Percentiles rank a stretch among this genome's conserved stretches.
Conservation (phyloP, 2,329 filamentous ascomycete genomes). For the Colletotrichum lentis region DNA sequence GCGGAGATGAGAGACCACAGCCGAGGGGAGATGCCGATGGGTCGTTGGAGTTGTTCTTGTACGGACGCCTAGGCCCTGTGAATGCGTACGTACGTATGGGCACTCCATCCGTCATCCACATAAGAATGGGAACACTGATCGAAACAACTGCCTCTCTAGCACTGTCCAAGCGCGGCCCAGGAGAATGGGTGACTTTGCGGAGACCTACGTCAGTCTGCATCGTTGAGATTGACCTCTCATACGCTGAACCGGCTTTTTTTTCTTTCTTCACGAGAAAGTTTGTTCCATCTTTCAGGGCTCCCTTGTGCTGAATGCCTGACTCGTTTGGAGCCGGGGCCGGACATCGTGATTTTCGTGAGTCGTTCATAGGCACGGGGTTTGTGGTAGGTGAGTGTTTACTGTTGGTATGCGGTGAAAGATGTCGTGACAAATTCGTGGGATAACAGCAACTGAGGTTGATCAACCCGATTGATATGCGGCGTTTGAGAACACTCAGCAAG, state of each 20-base stretch:
- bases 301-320: conserved; percentile 13
- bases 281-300: neutral
- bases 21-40: neutral
- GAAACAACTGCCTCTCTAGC: conserved; percentile 10
- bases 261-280: neutral
- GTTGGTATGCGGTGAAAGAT: neutral
- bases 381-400: conserved; percentile 15
- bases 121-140: conserved; percentile 1
- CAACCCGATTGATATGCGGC: neutral
- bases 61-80: too few species aligned
- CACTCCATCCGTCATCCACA: neutral
- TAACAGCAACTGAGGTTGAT: neutral
- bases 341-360: conserved; percentile 10
- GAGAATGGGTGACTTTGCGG: conserved; percentile 23
- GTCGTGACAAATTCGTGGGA: neutral
- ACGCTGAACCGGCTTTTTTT: conserved; percentile 9
- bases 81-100: too few species aligned
- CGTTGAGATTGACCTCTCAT: conserved; percentile 12
- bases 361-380: conserved; percentile 12
- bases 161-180: conserved; percentile 30
- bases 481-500: neutral
- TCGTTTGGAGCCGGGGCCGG: conserved; percentile 17
- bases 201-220: conserved; percentile 31
- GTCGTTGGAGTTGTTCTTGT: neutral
- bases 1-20: neutral